Percentiles rank a stretch among this genome's conserved stretches.
Conservation (phyloP, 352 stramenopile genomes). For the Peronospora farinosa region DNA sequence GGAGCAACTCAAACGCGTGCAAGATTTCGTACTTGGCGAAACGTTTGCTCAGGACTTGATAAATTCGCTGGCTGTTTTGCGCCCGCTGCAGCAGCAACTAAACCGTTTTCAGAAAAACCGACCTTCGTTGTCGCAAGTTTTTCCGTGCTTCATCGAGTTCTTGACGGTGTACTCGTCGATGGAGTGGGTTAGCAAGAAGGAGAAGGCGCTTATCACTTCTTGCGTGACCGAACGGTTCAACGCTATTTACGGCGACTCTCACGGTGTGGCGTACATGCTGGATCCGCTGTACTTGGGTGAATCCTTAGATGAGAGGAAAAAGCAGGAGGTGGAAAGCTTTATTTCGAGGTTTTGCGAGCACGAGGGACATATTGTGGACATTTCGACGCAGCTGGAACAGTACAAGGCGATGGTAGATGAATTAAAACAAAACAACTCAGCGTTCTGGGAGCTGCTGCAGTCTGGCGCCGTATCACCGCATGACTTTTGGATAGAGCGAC, state of each 20-base stretch:
- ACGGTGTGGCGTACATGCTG: constrained; percentile 55
- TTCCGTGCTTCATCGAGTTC: constrained; percentile 43
- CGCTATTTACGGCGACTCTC: constrained; percentile 52
- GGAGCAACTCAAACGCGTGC: constrained; percentile 42
- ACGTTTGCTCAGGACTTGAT: constrained; percentile 50
- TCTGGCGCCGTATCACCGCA: constrained; percentile 39
- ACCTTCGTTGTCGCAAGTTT: constrained; percentile 47
- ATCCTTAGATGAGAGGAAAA: constrained; percentile 42
- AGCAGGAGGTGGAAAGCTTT: constrained; percentile 40
- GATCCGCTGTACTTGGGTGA: constrained; percentile 50
- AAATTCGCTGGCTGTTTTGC: constrained; percentile 51
- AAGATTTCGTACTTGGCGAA: constrained; percentile 64
- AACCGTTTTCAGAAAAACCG: constrained; percentile 38
- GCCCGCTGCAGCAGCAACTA: constrained; percentile 51
- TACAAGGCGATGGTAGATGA: constrained; percentile 44
- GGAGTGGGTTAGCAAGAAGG: constrained; percentile 63
- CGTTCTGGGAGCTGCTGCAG: constrained; percentile 50
- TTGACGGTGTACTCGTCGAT: constrained; percentile 44
- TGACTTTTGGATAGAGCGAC: constrained; percentile 58
- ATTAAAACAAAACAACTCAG: constrained; percentile 46
- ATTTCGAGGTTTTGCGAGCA: constrained; percentile 42
- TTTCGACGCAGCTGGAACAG: constrained; percentile 43
- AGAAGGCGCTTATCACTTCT: constrained; percentile 62
- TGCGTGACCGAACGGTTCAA: constrained; percentile 60
- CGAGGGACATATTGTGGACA: constrained; percentile 29